Conservation (phyloP, 495 filamentous ascomycete genomes). For the Cercophora sp. region DNA sequence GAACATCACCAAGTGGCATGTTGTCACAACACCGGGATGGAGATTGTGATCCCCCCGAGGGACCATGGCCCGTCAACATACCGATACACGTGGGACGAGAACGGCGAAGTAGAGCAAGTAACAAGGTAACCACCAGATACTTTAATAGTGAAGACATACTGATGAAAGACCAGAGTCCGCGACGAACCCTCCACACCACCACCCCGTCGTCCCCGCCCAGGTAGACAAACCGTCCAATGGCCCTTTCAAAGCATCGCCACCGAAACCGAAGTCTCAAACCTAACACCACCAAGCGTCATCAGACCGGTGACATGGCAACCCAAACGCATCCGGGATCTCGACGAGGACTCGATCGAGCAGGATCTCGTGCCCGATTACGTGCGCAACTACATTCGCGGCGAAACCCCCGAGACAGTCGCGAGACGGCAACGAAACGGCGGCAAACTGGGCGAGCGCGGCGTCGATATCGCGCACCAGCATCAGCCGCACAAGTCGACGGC, state of each 20-base stretch:
- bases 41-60: slow-evolving; percentile 30
- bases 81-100: slow-evolving; percentile 32
- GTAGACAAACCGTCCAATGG: slow-evolving; percentile 28
- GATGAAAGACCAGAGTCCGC: slow-evolving; percentile 17
- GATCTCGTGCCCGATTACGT: slow-evolving; percentile 45
- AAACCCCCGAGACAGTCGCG: slow-evolving; percentile 41
- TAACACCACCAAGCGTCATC: slow-evolving; percentile 9
- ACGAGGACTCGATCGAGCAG: slow-evolving; percentile 27
- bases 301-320: slow-evolving; percentile 25
- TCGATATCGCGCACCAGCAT: slow-evolving; percentile 26
- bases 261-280: slow-evolving; percentile 18
- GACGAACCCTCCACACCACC: slow-evolving; percentile 11
- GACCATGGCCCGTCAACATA: slow-evolving; percentile 28
- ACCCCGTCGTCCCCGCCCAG: slow-evolving; percentile 8
- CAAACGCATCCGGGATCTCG: slow-evolving; percentile 1
- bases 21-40: slow-evolving; percentile 20
- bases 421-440: slow-evolving; percentile 33
- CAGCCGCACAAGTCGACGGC: slow-evolving; percentile 29
- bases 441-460: slow-evolving; percentile 30
- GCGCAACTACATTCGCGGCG: slow-evolving; percentile 40
- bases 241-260: slow-evolving; percentile 31
- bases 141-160: too few relatives aligned
- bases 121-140: too few relatives aligned
- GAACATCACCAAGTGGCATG: not conserved
- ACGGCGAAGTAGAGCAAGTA: slow-evolving; percentile 28